Base-by-base conservation (phyloP, 495 filamentous ascomycete species). In the Penicillium maclennaniae region DNA sequence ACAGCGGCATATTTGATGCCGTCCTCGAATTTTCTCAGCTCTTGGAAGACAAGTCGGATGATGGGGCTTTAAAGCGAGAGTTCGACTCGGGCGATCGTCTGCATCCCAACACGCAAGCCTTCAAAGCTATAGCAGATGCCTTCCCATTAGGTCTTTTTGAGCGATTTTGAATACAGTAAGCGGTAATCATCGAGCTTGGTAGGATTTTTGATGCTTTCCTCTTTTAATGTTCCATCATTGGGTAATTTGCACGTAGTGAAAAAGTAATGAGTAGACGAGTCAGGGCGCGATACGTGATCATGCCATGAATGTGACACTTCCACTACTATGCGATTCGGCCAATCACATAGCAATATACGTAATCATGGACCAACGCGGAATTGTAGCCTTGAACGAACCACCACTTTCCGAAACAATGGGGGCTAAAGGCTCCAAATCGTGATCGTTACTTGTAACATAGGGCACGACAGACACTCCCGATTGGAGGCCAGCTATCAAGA, bases 41-140 rank as follows among this genome's bases (percentile, higher is more conserved):
- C 20, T 43, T 88, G 43, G 71, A 78, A 23, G 79, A 87, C 65
- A 71, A 74, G 12, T 56, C 63, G 1, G 69, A 75, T 26, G 60
- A 65, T 23, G 69, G 65, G 48, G 51, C 69, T 56, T 54, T 89
- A 55, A 69, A 67, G 37, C 58, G 43, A 16, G 55, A 75, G 61
- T 87, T 75, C 62, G 79, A 89, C 54, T 80, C 83, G 4, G 87
- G 87, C 0, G 87, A 89, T 68, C 81, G 82, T 61, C 63, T 91
- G 59, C 86, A 91, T 73, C 85, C 85, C 0, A 89, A 85, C 68
- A 77, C 73, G n/a, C 72, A 64, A 7, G 86, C 81, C 0, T 89
- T 81, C 65, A 72, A 84, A 59, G 77, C 74, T 0, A 74, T 90
- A 60, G 86, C 84, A 5, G 72, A 81, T 59, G 63, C 68, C 31